These are phyloP conservation scores for Taiozyma sp. DNA, from an alignment of 1,139 yeast species.

Conservation along the genomic window DNA sequence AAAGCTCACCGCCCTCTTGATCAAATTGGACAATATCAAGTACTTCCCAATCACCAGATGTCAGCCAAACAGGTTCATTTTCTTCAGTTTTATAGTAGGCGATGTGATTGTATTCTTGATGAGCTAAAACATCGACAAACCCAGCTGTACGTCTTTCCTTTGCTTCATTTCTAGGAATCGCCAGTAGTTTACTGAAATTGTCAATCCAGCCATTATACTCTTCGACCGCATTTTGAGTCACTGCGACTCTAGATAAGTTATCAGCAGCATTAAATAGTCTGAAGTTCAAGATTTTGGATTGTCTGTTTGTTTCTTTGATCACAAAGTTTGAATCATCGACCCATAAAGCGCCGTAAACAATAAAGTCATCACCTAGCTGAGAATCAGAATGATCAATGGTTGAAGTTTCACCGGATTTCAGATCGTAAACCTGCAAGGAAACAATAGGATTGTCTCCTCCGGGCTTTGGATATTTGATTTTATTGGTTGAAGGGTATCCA, in stretches of 20 bases:
- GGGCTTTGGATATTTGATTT: slow-evolving; percentile 84
- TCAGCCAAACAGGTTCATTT: slow-evolving; percentile 42
- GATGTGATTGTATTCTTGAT: slow-evolving; percentile 63
- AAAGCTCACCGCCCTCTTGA: slow-evolving; percentile 45
- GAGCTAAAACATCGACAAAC: slow-evolving; percentile 69
- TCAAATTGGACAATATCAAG: slow-evolving; percentile 54
- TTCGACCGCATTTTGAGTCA: slow-evolving; percentile 34
- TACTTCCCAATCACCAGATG: slow-evolving; percentile 70
- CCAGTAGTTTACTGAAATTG: slow-evolving; percentile 24
- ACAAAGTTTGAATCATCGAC: slow-evolving; percentile 49
- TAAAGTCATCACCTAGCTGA: slow-evolving; percentile 37
- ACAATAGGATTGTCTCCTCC: slow-evolving; percentile 72
- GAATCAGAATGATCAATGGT: slow-evolving; percentile 19
- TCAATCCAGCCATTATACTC: slow-evolving; percentile 54
- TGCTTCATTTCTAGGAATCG: slow-evolving; percentile 26
- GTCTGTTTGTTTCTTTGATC: slow-evolving; percentile 67
- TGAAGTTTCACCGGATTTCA: slow-evolving; percentile 29
- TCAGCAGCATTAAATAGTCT: slow-evolving; percentile 35
- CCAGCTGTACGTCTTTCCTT: slow-evolving; percentile 41
- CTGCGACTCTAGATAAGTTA: slow-evolving; percentile 28
- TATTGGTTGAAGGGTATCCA: slow-evolving; percentile 51
- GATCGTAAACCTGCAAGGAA: slow-evolving; percentile 40
- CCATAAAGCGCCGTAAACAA: slow-evolving; percentile 73
- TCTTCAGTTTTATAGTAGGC: slow-evolving; percentile 55
- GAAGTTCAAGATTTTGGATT: slow-evolving; percentile 55